A percentile compares a stretch with the other conserved stretches of the same genome.
Evolutionary conservation across 176 grass and related monocot genomes (phyloP).

Genomic region (Oryza brachyantha): DNA sequence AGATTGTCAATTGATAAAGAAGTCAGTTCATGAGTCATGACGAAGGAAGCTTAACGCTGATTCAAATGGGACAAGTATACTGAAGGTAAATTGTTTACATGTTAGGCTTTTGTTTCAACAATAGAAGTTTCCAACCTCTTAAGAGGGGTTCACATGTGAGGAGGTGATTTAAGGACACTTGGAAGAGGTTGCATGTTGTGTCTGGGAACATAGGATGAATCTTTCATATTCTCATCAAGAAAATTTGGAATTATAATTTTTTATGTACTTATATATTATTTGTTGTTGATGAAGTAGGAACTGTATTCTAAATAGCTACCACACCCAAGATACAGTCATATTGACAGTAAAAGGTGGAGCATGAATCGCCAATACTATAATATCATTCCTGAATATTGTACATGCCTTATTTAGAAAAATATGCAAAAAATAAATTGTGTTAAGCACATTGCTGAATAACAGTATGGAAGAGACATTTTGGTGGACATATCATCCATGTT

Average conservation of each 20-base stretch:
- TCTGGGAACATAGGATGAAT: neutral
- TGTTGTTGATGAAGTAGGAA: neutral
- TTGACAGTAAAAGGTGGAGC: neutral
- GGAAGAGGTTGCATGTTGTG: neutral
- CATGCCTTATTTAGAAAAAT: neutral
- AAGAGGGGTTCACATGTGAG: neutral
- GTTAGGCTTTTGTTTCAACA: slow-evolving; percentile 13
- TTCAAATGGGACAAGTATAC: neutral
- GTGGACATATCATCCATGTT: neutral
- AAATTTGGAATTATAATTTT: neutral
- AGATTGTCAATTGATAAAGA: slow-evolving; percentile 15
- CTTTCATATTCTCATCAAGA: neutral
- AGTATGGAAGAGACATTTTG: neutral
- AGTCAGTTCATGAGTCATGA: neutral
- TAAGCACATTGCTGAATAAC: slow-evolving; percentile 12
- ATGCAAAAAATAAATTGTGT: neutral
- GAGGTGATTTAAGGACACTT: neutral
- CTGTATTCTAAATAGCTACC: neutral
- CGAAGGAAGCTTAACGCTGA: slow-evolving; percentile 2
- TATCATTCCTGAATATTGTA: neutral
- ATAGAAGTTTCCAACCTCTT: slow-evolving; percentile 17
- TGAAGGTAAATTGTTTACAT: slow-evolving; percentile 21
- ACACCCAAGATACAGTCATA: neutral
- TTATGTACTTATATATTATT: neutral
- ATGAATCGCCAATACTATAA: slow-evolving; percentile 13